A percentile compares a stretch with the other conserved stretches of the same genome.
Evolutionary conservation across 345 rosid genomes (phyloP).

Genomic region (Ailanthus altissimus): DNA sequence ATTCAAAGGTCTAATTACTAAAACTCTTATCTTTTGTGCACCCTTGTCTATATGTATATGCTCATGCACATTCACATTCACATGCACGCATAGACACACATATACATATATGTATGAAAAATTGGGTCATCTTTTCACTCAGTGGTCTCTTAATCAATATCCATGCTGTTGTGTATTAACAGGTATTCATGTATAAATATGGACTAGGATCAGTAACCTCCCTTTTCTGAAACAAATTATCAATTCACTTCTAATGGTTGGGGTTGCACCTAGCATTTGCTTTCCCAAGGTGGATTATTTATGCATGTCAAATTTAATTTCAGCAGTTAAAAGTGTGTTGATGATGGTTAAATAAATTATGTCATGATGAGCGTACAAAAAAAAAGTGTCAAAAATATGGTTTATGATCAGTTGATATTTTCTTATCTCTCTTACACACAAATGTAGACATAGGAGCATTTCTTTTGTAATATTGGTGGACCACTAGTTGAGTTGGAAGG

Average conservation of each 20-base stretch:
- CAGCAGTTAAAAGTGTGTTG: not conserved
- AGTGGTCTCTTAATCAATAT: not conserved
- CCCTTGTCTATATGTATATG: not conserved
- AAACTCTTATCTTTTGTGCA: not conserved
- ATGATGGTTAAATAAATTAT: not conserved
- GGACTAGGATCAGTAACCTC: not conserved
- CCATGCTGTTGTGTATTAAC: not conserved
- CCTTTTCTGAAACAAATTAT: not conserved
- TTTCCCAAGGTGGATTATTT: not conserved
- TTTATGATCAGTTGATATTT: not conserved
- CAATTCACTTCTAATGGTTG: not conserved
- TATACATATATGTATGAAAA: not conserved
- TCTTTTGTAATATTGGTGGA: not conserved
- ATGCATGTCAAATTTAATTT: not conserved
- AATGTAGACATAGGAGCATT: not conserved
- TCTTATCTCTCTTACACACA: not conserved
- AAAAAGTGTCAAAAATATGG: not conserved
- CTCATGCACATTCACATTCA: not conserved
- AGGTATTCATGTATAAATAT: not conserved
- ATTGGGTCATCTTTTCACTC: not conserved
- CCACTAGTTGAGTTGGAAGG: not conserved
- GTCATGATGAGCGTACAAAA: not conserved
- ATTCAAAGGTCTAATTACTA: conserved; percentile 62
- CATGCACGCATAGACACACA: not conserved
- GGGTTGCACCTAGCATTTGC: not conserved